Evolutionary conservation across 2,329 filamentous ascomycete species (phyloP), one percentile per base, ranked within the genome.

Genomic region (Lachnellula willkommii): DNA sequence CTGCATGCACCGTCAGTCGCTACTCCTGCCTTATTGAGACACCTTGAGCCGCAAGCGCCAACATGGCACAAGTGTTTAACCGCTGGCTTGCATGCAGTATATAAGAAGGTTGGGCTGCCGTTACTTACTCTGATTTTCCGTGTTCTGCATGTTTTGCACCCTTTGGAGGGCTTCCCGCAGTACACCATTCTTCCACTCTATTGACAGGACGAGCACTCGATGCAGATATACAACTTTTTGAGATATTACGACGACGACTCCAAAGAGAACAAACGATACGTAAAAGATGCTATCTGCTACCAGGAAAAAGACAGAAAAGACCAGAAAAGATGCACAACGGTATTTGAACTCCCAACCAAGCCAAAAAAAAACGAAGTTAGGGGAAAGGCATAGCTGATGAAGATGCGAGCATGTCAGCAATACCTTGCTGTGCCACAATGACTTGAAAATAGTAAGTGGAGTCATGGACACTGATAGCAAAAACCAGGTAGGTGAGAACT

Each of bases 141-240:
- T 64, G 77, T 74, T 57, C 79, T 75, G 61, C 79, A 81, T 60
- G 71, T 75, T 57, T 74, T 78, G 68, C 79, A 81, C 39, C 79
- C 79, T 62, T 79, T 80, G 42, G 78, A 81, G 46, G 79, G 79
- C 63, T 79, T 80, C n/a, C 79, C 79, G 58, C 78, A 81, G 64
- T 81, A 81, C 15, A 57, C 55, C 55, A 57, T 57, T 45, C 28
- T 32, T 12, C 12, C 9, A 32, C 28, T 32, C 9, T 11, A 32
- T 32, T 9, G 28, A 32, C 9, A 32, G 28, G 28, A 32, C 9
- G 9, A 32, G 28, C 28, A 32, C 28, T 32, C 28, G 9, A 32
- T 32, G 28, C 28, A 32, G 28, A 12, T 32, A 32, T 32, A 32
- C 28, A 11, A 12, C 3, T 11, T 9, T 28, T 28, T 32, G 28